Percentiles rank a stretch among this genome's conserved stretches.
phyloP scores from a whole-genome alignment of 176 grass and related monocot genomes.

The Neostapfia colusana region DNA sequence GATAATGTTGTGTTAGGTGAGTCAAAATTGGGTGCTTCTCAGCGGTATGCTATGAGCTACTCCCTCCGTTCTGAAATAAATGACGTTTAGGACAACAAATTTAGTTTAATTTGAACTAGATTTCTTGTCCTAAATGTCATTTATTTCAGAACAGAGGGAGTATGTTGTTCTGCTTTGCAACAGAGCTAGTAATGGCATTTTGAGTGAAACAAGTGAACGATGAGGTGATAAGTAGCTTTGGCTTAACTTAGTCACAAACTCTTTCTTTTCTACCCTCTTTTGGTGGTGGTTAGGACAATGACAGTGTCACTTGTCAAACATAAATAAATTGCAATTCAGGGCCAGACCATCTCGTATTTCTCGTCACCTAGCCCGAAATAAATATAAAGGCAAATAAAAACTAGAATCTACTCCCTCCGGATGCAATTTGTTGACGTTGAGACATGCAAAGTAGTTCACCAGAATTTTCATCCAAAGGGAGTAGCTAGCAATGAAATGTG shows the following conservation, averaged over 20 bases:
- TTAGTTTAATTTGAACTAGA: too few species aligned
- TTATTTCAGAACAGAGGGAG: too few species aligned
- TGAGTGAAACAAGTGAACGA: slow-evolving; percentile 3
- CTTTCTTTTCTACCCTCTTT: neutral
- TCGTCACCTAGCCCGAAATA: neutral
- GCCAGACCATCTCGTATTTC: neutral
- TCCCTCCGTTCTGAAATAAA: too few species aligned
- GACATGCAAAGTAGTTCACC: too few species aligned
- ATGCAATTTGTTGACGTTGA: too few species aligned
- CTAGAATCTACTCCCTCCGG: too few species aligned
- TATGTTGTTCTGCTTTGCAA: neutral
- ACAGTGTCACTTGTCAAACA: too few species aligned
- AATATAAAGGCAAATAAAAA: too few species aligned
- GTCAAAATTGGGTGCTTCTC: slow-evolving; percentile 3
- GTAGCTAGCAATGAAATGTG: neutral
- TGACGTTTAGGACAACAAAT: too few species aligned
- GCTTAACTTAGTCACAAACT: slow-evolving; percentile 12
- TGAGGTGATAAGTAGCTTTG: slow-evolving; percentile 15
- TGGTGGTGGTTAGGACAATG: slow-evolving; percentile 20
- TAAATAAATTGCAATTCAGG: neutral
- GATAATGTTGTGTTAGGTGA: slow-evolving; percentile 1
- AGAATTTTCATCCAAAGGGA: too few species aligned
- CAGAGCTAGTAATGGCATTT: neutral
- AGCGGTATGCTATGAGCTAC: neutral
- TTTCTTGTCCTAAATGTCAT: too few species aligned